Evolutionary conservation across 2,329 filamentous ascomycete species (phyloP).

Genomic region (Sarocladium strictum): DNA sequence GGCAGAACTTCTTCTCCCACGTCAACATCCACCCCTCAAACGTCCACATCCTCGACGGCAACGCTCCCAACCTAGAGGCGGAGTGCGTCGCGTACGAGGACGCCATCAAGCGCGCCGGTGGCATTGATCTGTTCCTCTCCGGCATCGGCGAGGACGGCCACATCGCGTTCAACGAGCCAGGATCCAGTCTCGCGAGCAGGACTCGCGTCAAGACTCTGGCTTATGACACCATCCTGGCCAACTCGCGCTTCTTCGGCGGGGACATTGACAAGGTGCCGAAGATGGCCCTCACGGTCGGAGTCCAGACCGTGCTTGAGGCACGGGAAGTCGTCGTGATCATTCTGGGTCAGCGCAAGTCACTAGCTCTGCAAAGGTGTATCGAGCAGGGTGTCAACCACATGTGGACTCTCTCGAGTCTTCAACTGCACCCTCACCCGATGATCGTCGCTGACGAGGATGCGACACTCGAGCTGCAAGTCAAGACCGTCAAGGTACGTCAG

Average conservation of each 20-base stretch:
- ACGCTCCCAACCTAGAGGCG: conserved; percentile 65
- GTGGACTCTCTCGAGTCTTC: conserved; percentile 80
- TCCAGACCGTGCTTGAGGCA: conserved; percentile 76
- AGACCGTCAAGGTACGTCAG: conserved; percentile 56
- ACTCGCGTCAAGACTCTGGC: conserved; percentile 83
- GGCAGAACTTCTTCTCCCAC: conserved; percentile 83
- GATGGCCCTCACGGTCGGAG: conserved; percentile 79
- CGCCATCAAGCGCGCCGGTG: conserved; percentile 66
- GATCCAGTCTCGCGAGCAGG: conserved; percentile 68
- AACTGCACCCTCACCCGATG: conserved; percentile 75
- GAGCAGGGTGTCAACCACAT: conserved; percentile 83
- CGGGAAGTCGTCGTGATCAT: conserved; percentile 80
- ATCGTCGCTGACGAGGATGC: conserved; percentile 80
- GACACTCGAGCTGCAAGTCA: conserved; percentile 65
- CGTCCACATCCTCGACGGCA: conserved; percentile 80
- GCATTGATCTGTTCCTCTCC: conserved; percentile 80
- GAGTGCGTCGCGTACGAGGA: conserved; percentile 78
- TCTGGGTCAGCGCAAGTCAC: conserved; percentile 72
- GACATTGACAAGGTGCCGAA: conserved; percentile 69
- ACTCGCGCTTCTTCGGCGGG: conserved; percentile 76
- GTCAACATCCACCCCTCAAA: conserved; percentile 77
- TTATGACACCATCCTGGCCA: conserved; percentile 81
- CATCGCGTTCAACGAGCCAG: conserved; percentile 87
- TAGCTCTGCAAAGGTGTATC: conserved; percentile 73
- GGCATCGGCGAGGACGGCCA: conserved; percentile 84